Percentiles rank a stretch among this genome's conserved stretches.
Evolutionary conservation across 345 rosid species (phyloP).

Genomic region (Boechera retrofracta): DNA sequence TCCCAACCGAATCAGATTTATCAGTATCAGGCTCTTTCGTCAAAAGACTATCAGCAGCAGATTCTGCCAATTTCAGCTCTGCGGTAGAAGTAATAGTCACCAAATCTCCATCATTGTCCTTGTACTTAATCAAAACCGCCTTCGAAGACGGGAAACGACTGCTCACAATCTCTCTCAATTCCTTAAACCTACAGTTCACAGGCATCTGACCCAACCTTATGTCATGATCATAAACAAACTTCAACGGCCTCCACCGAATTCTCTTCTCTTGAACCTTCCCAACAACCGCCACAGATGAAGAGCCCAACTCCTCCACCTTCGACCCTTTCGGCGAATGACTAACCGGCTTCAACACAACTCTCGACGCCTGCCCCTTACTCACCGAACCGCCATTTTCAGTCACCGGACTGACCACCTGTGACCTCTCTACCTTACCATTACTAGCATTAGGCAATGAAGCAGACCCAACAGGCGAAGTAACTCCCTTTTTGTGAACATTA

Average conservation of each 20-base stretch:
- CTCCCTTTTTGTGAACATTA: slow-evolving; percentile 64
- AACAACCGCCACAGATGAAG: slow-evolving; percentile 43
- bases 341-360: slow-evolving; percentile 60
- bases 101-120: slow-evolving; percentile 91
- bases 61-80: slow-evolving; percentile 83
- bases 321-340: slow-evolving; percentile 57
- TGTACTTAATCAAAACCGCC: slow-evolving; percentile 85
- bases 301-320: slow-evolving; percentile 42
- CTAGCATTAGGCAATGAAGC: background rate
- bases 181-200: slow-evolving; percentile 75
- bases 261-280: slow-evolving; percentile 46
- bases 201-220: slow-evolving; percentile 92
- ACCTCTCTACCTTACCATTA: slow-evolving; percentile 48
- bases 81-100: slow-evolving; percentile 78
- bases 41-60: slow-evolving; percentile 62
- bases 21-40: slow-evolving; percentile 63
- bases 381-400: slow-evolving; percentile 52
- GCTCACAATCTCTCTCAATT: slow-evolving; percentile 76
- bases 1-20: slow-evolving; percentile 58
- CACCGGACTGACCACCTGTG: slow-evolving; percentile 40
- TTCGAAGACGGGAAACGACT: slow-evolving; percentile 82
- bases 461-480: slow-evolving; percentile 44
- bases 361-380: slow-evolving; percentile 2
- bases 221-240: slow-evolving; percentile 94
- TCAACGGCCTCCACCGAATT: slow-evolving; percentile 68